Evolutionary conservation across 441 rosid genomes (phyloP).

Genomic region (Pelargonium myrrhifolium): DNA sequence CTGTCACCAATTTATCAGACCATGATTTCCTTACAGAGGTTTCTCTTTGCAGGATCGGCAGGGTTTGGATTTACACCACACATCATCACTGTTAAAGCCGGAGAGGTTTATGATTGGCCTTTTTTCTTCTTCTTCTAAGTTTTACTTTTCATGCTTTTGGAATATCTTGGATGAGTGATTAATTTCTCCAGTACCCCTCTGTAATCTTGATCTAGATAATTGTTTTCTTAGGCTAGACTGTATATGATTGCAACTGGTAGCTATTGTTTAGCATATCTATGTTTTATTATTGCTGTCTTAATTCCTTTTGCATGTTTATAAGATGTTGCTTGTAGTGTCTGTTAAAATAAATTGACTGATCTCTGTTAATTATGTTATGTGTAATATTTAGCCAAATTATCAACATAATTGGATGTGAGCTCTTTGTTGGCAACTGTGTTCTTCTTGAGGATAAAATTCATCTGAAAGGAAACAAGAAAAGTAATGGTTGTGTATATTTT

Average conservation of each 20-base stretch:
- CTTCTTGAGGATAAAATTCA: background rate
- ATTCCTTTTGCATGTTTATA: background rate
- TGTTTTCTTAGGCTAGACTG: background rate
- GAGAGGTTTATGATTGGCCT: conserved; percentile 21
- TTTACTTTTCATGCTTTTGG: background rate
- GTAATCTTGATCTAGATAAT: background rate
- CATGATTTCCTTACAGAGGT: background rate
- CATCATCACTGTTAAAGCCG: conserved; percentile 26
- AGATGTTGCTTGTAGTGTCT: background rate
- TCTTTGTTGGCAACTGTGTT: background rate
- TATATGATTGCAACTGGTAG: background rate
- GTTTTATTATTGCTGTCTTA: background rate
- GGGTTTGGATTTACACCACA: conserved; percentile 24
- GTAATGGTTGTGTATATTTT: background rate
- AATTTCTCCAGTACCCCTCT: background rate
- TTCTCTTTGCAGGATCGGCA: conserved; percentile 18
- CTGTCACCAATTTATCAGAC: background rate
- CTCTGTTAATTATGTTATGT: background rate
- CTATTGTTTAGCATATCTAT: background rate
- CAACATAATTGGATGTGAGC: background rate
- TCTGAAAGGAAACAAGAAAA: conserved; percentile 2
- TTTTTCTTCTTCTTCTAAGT: background rate
- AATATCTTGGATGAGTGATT: background rate
- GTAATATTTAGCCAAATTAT: conserved; percentile 1
- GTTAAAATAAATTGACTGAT: background rate